Base-by-base conservation (phyloP, 306 rosid species). In the Dalbergia oliveri region DNA sequence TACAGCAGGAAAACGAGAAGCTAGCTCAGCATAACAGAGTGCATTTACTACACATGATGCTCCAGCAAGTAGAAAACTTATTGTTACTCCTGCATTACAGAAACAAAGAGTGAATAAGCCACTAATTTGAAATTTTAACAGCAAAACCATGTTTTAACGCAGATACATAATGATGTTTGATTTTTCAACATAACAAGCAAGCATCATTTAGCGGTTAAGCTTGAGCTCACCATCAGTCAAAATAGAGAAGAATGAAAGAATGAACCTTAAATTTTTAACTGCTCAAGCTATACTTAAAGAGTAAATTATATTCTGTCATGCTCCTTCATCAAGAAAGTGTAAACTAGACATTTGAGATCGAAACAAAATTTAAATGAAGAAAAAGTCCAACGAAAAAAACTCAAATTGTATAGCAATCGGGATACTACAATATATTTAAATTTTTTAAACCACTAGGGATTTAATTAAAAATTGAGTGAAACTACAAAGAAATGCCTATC, bases 21-120 rank as follows among this genome's bases (percentile, higher is more conserved):
- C 96, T 15, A 96, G 88, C 84, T 96, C 98, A 0, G 99, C 98
- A 59, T 91, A 96, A 81, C 98, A 96, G 69, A 96, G 97, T 7
- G 99, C 99, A 84, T 93, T 96, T 70, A 93, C 83, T 80, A 93
- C 92, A 79, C 97, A 96, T 1, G 98, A 93, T 56, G 91, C 87
- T 75, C 99, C 99, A 6, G 98, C 97, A 15, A 96, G 87, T 19
- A 81, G 57, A 71, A 96, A 96, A 86, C 99, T 90, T 73, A 93
- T 54, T 9, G 99, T 96, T 19, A 93, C 99, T 69, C 97, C 98
- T 96, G 88, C 93, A 88, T 85, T 79, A 58, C 23, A 76, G 61
- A 66, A 72, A 61, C 57, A 86, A 65, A 72, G 75, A 67, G 72
- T 5, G 33, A 71, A 82, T 79, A 77, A 73, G 68, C 65, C 18